These are phyloP conservation scores for Raphidocelis subcapitata DNA, from an alignment of 139 green algal species.

Conservation along the genomic window DNA sequence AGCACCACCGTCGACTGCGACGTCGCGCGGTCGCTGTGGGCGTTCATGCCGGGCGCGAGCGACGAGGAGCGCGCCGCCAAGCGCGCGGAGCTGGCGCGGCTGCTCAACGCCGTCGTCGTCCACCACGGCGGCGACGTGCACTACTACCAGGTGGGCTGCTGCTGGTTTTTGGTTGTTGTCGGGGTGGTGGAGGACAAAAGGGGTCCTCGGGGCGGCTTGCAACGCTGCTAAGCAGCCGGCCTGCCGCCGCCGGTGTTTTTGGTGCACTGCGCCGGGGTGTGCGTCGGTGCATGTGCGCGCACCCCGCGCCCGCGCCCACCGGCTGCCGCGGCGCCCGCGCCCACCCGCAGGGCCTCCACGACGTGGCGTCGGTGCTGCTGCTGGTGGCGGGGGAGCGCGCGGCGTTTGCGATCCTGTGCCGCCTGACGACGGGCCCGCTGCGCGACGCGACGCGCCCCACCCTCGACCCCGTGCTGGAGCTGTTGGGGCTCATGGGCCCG, in stretches of 20 bases:
- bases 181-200: not conserved
- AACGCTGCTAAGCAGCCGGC: not conserved
- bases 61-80: constrained; percentile 46
- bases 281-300: not conserved
- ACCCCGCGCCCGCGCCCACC: too few species aligned
- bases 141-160: not conserved
- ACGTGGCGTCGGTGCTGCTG: constrained; percentile 86
- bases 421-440: constrained; percentile 59
- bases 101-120: constrained; percentile 69
- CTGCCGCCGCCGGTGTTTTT: not conserved
- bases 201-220: not conserved
- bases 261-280: not conserved
- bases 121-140: constrained; percentile 18
- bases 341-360: constrained; percentile 92
- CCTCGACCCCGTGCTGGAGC: constrained; percentile 67
- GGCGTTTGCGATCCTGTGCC: constrained; percentile 54
- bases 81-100: constrained; percentile 50
- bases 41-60: constrained; percentile 53
- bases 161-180: not conserved
- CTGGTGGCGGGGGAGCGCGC: constrained; percentile 51
- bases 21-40: constrained; percentile 76
- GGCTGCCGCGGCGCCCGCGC: too few species aligned
- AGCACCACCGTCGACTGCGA: constrained; percentile 59
- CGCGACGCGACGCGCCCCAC: constrained; percentile 74
- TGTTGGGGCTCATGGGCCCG: constrained; percentile 62